Base-by-base conservation (phyloP, 192 early-diverging fungal species). In the Lobosporangium transversale region DNA sequence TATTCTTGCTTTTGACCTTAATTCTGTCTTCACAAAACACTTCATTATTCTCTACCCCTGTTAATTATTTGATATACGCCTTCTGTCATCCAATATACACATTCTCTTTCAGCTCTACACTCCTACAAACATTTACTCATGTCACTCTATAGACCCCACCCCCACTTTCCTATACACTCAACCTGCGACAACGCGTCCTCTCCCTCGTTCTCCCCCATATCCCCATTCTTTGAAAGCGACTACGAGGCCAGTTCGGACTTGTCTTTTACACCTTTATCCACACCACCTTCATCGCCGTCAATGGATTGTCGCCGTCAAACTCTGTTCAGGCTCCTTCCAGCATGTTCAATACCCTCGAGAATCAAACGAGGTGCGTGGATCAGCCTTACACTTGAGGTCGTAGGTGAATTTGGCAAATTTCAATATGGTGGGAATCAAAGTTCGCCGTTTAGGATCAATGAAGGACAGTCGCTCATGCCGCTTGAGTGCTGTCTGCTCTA, bases 401-500 rank as follows among this genome's bases (percentile, higher is more conserved):
- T 68, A 6, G 52, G 36, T 23, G 66, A 68, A 27, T 68, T 51
- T 52, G 56, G 55, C 3, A 24, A 36, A 6, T 68, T 29, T 30
- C 54, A 50, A 15, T 30, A 57, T 15, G 54, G 27, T 21, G 45
- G 21, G 3, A 37, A 33, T 26, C 32, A 45, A 1, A 37, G 15
- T 7, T 18, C 27, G 14, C 50, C 47, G 2, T 58, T 68, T 11
- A 29, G 36, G 2, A 33, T 68, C 27, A 29, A 40, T 23, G 26
- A 48, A 23, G 55, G 56, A 4, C 47, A 68, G 47, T 18, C 27
- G 14, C 10, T 58, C 21, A 21, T 68, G 26, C 55, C 66, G 29
- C 49, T 68, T 18, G 54, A 68, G 14, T 68, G 66, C 49, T 43
- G 36, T 32, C 29, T 68, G 11, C 33, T 60, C 1, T 47, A 43